Conservation (phyloP, 2,329 filamentous ascomycete genomes). For the Colletotrichum horii region DNA sequence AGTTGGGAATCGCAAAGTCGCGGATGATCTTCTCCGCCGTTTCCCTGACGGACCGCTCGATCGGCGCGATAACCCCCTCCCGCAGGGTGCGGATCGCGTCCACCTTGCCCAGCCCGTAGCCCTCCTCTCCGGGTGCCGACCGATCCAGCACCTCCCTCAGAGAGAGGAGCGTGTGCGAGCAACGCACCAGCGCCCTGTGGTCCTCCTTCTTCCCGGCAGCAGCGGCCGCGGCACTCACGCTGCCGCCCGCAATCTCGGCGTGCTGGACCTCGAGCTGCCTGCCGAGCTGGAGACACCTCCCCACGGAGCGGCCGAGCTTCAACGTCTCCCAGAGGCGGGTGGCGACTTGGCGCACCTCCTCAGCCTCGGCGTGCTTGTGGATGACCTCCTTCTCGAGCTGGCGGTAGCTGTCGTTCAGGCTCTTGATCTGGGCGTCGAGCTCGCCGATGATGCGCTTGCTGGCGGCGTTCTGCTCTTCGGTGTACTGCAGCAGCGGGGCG, state of each 20-base stretch:
- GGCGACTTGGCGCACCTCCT: slow-evolving; percentile 74
- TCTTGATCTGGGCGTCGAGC: slow-evolving; percentile 80
- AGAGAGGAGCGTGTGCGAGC: slow-evolving; percentile 78
- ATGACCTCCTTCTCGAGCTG: slow-evolving; percentile 87
- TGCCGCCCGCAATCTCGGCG: slow-evolving; percentile 63
- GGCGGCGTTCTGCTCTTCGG: slow-evolving; percentile 74
- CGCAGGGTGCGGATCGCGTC: slow-evolving; percentile 75
- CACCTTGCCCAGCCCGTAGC: slow-evolving; percentile 75
- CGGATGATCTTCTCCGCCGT: slow-evolving; percentile 79
- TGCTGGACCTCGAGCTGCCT: slow-evolving; percentile 89
- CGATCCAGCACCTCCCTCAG: slow-evolving; percentile 75
- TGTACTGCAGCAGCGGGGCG: slow-evolving; percentile 80
- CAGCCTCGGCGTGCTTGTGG: slow-evolving; percentile 80
- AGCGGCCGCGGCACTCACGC: slow-evolving; percentile 34
- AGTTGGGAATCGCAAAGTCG: slow-evolving; percentile 75
- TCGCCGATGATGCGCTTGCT: slow-evolving; percentile 75
- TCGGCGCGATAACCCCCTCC: slow-evolving; percentile 70
- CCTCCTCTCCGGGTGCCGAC: slow-evolving; percentile 74
- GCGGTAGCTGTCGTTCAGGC: slow-evolving; percentile 83
- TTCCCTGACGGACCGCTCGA: slow-evolving; percentile 75
- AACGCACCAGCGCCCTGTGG: slow-evolving; percentile 80
- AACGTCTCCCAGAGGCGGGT: slow-evolving; percentile 82
- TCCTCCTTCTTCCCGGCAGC: slow-evolving; percentile 65
- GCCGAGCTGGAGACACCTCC: slow-evolving; percentile 79
- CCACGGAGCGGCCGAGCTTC: slow-evolving; percentile 76